Evolutionary conservation across 192 early-diverging fungal genomes (phyloP), one percentile per base, ranked within the genome.

Genomic region (Chytriomyces sp.): DNA sequence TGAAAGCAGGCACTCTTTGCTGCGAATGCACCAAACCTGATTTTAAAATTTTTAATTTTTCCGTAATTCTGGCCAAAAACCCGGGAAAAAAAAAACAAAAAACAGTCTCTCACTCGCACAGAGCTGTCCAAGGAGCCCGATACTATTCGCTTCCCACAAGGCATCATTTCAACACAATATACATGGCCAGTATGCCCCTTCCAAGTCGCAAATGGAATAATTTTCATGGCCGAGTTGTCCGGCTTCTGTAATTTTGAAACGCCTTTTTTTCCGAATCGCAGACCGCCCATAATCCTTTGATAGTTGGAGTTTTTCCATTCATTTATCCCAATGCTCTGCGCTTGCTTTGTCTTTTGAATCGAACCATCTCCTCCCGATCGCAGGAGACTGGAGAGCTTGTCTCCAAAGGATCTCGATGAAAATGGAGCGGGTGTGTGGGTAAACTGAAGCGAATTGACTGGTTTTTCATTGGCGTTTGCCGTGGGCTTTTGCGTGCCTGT

Each of bases 141-240:
- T 13, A 64, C 92, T 65, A 96, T 78, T 65, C 86, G 92, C 64
- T 87, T 87, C 75, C 86, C 86, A 67, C 93, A 92, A 48, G 80
- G 81, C 78, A 92, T 91, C 6, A 91, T 76, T 1, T 92, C 91
- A 24, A 97, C 74, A 8, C 90, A 92, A 45, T 92, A 82, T 23
- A 97, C 87, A 50, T 91, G 88, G 72, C 91, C 90, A 6, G 88
- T 88, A 78, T 96, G 95, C 46, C 93, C 94, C 24, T 86, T 80
- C 50, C 53, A 76, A 11, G 49, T 10, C n/a, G 69, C 50, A n/a
- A 67, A 66, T 9, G 61, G 7, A 44, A 35, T 20, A 8, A 80
- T 50, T n/a, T n/a, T 61, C 9, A 66, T 28, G 6, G 20, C 48
- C 20, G 50, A 62, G 46, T 60, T 50, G 20, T 44, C 26, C 16